phyloP scores from a whole-genome alignment of 2,329 filamentous ascomycete species.

The Knoxdaviesia proteae region DNA sequence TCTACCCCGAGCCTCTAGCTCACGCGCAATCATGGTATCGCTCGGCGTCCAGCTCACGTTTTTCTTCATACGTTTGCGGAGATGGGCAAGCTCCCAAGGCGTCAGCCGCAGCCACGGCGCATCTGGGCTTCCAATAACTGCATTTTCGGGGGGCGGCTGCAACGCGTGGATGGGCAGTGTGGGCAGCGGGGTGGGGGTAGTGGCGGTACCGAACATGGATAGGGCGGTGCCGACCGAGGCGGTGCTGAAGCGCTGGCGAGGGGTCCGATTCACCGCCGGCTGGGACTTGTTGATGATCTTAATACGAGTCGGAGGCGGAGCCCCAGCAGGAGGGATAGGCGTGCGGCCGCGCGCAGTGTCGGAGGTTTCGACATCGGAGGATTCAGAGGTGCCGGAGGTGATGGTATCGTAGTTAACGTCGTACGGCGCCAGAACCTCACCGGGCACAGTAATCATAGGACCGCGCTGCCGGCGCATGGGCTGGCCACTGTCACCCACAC shows the following conservation, averaged over 20 bases:
- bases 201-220: no score
- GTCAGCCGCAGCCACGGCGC: slow-evolving; percentile 47
- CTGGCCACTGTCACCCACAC: slow-evolving; percentile 22
- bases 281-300: slow-evolving; percentile 23
- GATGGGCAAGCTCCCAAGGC: slow-evolving; percentile 40
- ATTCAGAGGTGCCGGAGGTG: slow-evolving; percentile 30
- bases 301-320: slow-evolving; percentile 17
- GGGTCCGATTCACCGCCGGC: slow-evolving; percentile 22
- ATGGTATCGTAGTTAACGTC: slow-evolving; percentile 41
- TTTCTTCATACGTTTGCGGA: slow-evolving; percentile 80
- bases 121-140: slow-evolving; percentile 34
- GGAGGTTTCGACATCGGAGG: slow-evolving; percentile 15
- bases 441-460: slow-evolving; percentile 42
- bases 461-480: slow-evolving; percentile 24
- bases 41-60: slow-evolving; percentile 72
- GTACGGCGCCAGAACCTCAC: slow-evolving; percentile 44
- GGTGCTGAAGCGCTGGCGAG: slow-evolving; percentile 2
- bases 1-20: slow-evolving; percentile 50
- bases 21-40: slow-evolving; percentile 66
- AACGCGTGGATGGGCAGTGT: slow-evolving; percentile 6
- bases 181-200: slow-evolving; percentile 5
- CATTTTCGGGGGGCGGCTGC: slow-evolving; percentile 37
- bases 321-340: neutral
- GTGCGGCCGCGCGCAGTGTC: slow-evolving; percentile 3
- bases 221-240: no score